Conservation (phyloP, 208 protist genomes). For the Naegleria lovaniensis region DNA sequence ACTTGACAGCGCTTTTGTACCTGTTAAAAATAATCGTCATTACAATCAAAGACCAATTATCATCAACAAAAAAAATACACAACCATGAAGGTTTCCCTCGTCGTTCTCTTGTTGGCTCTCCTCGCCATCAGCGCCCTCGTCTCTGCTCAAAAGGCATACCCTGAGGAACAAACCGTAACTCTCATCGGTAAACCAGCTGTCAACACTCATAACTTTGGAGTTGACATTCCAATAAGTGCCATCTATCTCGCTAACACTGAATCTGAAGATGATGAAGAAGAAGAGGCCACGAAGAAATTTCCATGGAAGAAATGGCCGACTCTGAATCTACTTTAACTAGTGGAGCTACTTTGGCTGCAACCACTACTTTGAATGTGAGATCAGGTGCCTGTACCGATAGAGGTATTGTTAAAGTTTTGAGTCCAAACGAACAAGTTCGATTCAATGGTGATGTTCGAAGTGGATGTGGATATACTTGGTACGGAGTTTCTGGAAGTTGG, state of each 20-base stretch:
- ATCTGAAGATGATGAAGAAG: not conserved
- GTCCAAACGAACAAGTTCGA: too few relatives aligned
- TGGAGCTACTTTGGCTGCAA: not conserved
- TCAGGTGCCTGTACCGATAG: not conserved
- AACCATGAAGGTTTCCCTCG: too few relatives aligned
- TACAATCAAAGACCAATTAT: too few relatives aligned
- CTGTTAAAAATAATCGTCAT: too few relatives aligned
- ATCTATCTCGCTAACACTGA: not conserved
- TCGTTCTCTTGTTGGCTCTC: not conserved
- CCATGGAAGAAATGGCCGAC: not conserved
- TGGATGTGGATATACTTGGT: constrained; percentile 19
- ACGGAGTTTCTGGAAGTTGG: not conserved
- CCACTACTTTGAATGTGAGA: constrained; percentile 9
- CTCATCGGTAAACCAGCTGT: not conserved
- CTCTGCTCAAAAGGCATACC: not conserved
- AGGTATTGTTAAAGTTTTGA: not conserved
- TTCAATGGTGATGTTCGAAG: not conserved
- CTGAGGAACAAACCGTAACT: not conserved
- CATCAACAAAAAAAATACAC: too few relatives aligned
- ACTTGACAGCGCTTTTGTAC: too few relatives aligned
- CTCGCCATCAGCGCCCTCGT: not conserved
- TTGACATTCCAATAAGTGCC: not conserved
- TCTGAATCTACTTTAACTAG: not conserved
- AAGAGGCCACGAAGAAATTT: too few relatives aligned
- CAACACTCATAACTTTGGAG: not conserved